Conservation (phyloP, 2,329 filamentous ascomycete species). For the Salinomyces thailandicus region DNA sequence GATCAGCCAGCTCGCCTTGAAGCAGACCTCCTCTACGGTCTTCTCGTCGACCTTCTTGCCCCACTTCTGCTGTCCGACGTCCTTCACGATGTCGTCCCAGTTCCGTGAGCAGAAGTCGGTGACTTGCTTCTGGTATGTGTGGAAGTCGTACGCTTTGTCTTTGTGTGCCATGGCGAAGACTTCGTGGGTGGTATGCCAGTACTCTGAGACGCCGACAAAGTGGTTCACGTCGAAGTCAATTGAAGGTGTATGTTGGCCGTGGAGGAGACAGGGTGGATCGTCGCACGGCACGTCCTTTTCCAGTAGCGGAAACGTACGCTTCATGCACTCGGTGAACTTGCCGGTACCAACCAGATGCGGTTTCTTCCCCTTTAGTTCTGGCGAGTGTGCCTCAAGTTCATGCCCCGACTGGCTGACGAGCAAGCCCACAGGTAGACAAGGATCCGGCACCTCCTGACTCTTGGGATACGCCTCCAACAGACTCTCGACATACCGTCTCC, state of each 20-base stretch:
- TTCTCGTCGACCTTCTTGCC: constrained; percentile 63
- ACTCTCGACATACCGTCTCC: constrained; percentile 69
- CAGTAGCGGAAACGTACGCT: constrained; percentile 70
- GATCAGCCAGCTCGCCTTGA: constrained; percentile 97
- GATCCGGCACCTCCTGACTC: constrained; percentile 73
- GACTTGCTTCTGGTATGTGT: constrained; percentile 78
- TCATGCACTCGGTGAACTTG: constrained; percentile 73
- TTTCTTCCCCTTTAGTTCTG: constrained; percentile 27
- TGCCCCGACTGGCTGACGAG: constrained; percentile 64
- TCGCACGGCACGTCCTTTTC: constrained; percentile 80
- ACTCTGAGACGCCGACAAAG: constrained; percentile 95
- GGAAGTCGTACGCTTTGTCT: constrained; percentile 75
- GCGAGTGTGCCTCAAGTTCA: constrained; percentile 38
- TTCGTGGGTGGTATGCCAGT: constrained; percentile 96
- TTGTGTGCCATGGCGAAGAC: constrained; percentile 72
- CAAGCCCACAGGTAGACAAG: constrained; percentile 74
- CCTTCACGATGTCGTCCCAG: constrained; percentile 65
- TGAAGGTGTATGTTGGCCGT: constrained; percentile 83
- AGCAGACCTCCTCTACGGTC: constrained; percentile 79
- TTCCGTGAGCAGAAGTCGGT: constrained; percentile 73
- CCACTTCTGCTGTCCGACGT: constrained; percentile 55
- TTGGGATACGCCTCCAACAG: constrained; percentile 57
- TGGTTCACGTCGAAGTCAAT: constrained; percentile 98
- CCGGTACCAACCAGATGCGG: constrained; percentile 70
- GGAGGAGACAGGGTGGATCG: constrained; percentile 76